Percentiles rank a stretch among this genome's conserved stretches.
phyloP scores from a whole-genome alignment of 2,329 filamentous ascomycete species.

The Alternaria sp. region DNA sequence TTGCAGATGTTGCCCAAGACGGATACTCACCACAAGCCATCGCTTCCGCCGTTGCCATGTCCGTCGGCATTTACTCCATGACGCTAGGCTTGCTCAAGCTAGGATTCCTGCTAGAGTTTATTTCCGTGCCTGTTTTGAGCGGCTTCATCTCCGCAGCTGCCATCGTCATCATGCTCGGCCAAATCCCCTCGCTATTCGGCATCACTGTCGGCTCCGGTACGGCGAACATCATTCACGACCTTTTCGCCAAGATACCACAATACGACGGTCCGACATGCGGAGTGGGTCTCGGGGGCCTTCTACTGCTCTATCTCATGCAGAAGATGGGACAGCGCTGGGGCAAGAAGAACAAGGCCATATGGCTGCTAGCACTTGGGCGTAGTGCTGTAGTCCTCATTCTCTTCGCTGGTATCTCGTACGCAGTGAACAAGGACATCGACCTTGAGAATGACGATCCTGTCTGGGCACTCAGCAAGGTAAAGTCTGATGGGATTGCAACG shows the following conservation, averaged over 20 bases:
- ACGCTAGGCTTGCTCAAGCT: conserved; percentile 67
- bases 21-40: conserved; percentile 62
- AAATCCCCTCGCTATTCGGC: conserved; percentile 67
- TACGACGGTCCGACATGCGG: conserved; percentile 66
- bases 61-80: conserved; percentile 67
- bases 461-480: conserved; percentile 66
- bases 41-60: conserved; percentile 67
- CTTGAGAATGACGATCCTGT: conserved; percentile 51
- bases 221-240: conserved; percentile 64
- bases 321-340: conserved; percentile 66
- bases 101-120: conserved; percentile 70
- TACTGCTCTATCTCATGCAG: conserved; percentile 64
- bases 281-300: conserved; percentile 64
- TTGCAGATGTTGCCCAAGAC: conserved; percentile 60
- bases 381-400: conserved; percentile 67
- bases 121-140: conserved; percentile 68
- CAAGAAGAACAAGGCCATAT: conserved; percentile 63
- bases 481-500: conserved; percentile 61
- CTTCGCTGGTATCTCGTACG: conserved; percentile 69
- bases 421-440: conserved; percentile 61
- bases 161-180: conserved; percentile 70
- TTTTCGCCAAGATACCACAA: conserved; percentile 63
- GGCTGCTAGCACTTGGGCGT: conserved; percentile 65
- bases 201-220: conserved; percentile 59
- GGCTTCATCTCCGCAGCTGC: conserved; percentile 72